Evolutionary conservation across 495 filamentous ascomycete genomes (phyloP).

Genomic region (Bathelium albidoporum): DNA sequence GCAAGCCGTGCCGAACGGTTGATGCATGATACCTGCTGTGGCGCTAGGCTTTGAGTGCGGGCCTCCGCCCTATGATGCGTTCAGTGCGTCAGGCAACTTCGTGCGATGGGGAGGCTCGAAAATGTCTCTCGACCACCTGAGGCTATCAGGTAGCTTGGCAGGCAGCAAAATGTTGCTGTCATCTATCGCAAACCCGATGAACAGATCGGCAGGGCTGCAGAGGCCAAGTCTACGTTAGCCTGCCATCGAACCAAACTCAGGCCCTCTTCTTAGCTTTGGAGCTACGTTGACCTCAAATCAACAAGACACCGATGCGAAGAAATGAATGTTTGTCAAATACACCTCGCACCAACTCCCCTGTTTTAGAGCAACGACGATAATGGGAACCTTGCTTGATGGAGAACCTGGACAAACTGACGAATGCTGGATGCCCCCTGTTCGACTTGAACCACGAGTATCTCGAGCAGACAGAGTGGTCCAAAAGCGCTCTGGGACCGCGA

Average conservation of each 20-base stretch:
- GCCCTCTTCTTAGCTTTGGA: background rate
- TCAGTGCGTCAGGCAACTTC: too few species aligned
- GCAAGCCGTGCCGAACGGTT: too few species aligned
- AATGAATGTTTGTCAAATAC: background rate
- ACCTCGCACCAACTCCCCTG: background rate
- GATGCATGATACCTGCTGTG: too few species aligned
- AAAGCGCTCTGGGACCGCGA: conserved; percentile 20
- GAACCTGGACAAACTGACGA: conserved; percentile 9
- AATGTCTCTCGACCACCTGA: too few species aligned
- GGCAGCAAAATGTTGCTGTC: too few species aligned
- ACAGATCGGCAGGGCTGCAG: background rate
- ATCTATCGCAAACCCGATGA: background rate
- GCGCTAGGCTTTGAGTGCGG: too few species aligned
- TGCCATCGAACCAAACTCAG: background rate
- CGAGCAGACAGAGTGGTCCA: conserved; percentile 11
- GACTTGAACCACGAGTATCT: conserved; percentile 10
- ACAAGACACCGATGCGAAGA: background rate
- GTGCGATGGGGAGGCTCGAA: too few species aligned
- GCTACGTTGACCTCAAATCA: background rate
- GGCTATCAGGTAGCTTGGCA: too few species aligned
- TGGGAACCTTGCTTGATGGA: background rate
- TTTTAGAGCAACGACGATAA: background rate
- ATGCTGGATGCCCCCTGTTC: conserved; percentile 5
- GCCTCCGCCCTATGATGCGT: too few species aligned
- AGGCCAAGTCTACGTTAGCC: background rate